These are phyloP conservation scores for Tausonia pullulans DNA, from an alignment of 1,284 basidiomycete species.

Conservation along the genomic window DNA sequence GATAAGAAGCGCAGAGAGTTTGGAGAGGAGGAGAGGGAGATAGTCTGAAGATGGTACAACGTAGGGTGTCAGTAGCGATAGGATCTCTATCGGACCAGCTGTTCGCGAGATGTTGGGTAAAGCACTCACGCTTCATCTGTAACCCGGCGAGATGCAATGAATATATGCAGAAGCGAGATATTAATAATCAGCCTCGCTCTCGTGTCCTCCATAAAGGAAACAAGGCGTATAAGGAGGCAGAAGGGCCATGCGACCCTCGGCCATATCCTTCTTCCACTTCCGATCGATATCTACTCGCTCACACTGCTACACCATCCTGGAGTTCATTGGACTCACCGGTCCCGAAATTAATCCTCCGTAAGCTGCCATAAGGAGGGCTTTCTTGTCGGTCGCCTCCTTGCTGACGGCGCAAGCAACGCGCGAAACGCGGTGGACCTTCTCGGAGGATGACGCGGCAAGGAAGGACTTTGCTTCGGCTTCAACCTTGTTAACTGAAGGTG, in stretches of 20 bases:
- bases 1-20: background rate
- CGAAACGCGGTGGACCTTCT: conserved; percentile 4
- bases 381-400: background rate
- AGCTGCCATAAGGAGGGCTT: background rate
- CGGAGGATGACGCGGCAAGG: background rate
- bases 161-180: no score
- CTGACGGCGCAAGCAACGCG: background rate
- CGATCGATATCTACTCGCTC: no score
- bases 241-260: background rate
- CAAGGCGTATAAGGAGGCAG: background rate
- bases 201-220: background rate
- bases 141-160: no score
- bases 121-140: conserved; percentile 5
- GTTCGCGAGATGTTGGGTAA: no score
- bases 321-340: background rate
- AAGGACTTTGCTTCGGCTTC: background rate
- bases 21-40: background rate
- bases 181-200: no score
- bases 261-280: no score
- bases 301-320: no score
- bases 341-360: conserved; percentile 1
- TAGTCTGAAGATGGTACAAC: background rate
- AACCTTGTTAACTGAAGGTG: no score
- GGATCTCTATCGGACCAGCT: no score
- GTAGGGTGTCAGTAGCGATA: no score